Evolutionary conservation across 2,329 filamentous ascomycete species (phyloP).

Genomic region (Phyllachora maydis): DNA sequence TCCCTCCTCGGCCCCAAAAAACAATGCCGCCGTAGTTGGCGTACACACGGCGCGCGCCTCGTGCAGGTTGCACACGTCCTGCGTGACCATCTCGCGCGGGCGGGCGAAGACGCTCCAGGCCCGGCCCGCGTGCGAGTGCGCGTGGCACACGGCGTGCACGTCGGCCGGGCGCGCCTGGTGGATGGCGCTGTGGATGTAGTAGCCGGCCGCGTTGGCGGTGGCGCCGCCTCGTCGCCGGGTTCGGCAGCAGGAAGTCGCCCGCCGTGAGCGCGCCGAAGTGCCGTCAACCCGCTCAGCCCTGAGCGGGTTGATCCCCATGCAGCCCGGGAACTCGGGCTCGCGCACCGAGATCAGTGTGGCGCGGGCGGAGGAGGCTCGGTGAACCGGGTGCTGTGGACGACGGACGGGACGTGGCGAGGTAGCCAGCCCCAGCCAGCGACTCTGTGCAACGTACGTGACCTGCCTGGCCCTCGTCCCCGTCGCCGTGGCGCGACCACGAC

Average conservation of each 20-base stretch:
- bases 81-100: slow-evolving; percentile 50
- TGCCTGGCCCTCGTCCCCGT: slow-evolving; percentile 39
- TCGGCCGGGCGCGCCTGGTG: slow-evolving; percentile 45
- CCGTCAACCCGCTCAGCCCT: no score
- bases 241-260: slow-evolving; percentile 45
- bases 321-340: slow-evolving; percentile 37
- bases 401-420: no score
- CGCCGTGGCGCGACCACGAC: slow-evolving; percentile 40
- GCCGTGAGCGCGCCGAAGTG: slow-evolving; percentile 49
- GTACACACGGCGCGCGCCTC: slow-evolving; percentile 39
- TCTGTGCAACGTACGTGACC: no score
- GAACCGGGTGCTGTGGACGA: slow-evolving; percentile 46
- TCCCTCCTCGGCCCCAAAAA: slow-evolving; percentile 47
- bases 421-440: no score
- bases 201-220: slow-evolving; percentile 45
- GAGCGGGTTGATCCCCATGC: slow-evolving; percentile 53
- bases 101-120: slow-evolving; percentile 46
- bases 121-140: slow-evolving; percentile 43
- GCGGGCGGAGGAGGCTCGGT: slow-evolving; percentile 43
- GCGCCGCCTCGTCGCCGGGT: slow-evolving; percentile 15
- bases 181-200: slow-evolving; percentile 47
- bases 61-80: slow-evolving; percentile 45
- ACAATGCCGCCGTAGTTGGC: slow-evolving; percentile 32
- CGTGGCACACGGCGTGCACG: slow-evolving; percentile 47
- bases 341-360: slow-evolving; percentile 45